Evolutionary conservation across 129 eudicot species (phyloP).

Genomic region (Calendula officinalis): DNA sequence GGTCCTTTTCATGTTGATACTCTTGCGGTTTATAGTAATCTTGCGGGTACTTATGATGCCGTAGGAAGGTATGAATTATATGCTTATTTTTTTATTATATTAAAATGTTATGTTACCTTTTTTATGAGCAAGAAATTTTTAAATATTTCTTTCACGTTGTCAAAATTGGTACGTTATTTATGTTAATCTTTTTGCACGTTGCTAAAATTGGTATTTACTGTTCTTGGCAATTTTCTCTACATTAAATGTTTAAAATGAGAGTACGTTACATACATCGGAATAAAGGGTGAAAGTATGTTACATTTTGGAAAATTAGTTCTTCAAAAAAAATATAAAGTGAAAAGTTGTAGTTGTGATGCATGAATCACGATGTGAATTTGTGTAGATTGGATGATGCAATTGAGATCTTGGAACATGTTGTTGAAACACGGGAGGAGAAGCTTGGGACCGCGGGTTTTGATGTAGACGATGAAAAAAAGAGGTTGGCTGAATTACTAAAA

Average conservation of each 20-base stretch:
- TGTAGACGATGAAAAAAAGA: constrained; percentile 38
- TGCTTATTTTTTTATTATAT: not conserved
- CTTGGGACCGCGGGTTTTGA: constrained; percentile 31
- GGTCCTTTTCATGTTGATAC: constrained; percentile 81
- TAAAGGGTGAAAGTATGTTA: not conserved
- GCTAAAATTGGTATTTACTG: too few species aligned
- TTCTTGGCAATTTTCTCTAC: too few species aligned
- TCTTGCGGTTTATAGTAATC: constrained; percentile 79
- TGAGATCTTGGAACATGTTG: constrained; percentile 35
- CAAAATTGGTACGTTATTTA: too few species aligned
- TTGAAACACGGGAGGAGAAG: constrained; percentile 39
- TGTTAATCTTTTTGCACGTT: too few species aligned
- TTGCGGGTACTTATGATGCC: constrained; percentile 86
- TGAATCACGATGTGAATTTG: constrained; percentile 17
- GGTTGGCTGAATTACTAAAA: constrained; percentile 30
- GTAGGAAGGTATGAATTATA: constrained; percentile 63
- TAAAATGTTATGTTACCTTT: not conserved
- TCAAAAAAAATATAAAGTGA: not conserved
- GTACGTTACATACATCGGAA: too few species aligned
- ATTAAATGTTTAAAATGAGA: too few species aligned
- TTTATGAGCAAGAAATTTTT: not conserved
- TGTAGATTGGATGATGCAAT: constrained; percentile 42
- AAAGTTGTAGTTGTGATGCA: not conserved
- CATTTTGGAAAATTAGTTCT: not conserved
- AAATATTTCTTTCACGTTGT: too few species aligned